A percentile compares a stretch with the other conserved stretches of the same genome.
These are phyloP conservation scores for Thinopyrum elongatum DNA, from an alignment of 176 grass and related monocot genomes.

Conservation along the genomic window DNA sequence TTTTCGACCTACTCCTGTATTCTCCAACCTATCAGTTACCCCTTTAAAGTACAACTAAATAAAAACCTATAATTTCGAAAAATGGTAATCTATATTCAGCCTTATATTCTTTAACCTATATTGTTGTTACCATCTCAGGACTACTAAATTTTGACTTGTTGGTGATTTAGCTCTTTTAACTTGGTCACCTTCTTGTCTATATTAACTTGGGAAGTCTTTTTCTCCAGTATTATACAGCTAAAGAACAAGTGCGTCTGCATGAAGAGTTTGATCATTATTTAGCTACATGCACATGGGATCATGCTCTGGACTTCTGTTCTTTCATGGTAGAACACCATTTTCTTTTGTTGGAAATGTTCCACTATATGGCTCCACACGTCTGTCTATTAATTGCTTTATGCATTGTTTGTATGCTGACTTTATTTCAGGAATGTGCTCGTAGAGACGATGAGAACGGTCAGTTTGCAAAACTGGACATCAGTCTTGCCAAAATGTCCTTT, in stretches of 20 bases:
- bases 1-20: no score
- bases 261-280: not conserved
- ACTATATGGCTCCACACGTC: not conserved
- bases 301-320: not conserved
- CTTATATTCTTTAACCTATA: not conserved
- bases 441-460: not conserved
- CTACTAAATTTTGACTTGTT: not conserved
- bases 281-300: not conserved
- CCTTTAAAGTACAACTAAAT: not conserved
- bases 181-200: not conserved
- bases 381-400: not conserved
- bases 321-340: not conserved
- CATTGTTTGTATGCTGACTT: not conserved
- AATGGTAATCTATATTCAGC: not conserved
- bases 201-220: not conserved
- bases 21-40: no score
- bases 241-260: not conserved
- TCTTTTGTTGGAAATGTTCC: not conserved
- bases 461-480: not conserved
- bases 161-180: not conserved
- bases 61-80: not conserved
- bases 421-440: not conserved
- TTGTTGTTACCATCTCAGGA: not conserved
- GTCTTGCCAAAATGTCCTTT: slow-evolving; percentile 12
- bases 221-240: not conserved